Evolutionary conservation across 2,329 filamentous ascomycete genomes (phyloP).

Genomic region (Hypocrella siamensis): DNA sequence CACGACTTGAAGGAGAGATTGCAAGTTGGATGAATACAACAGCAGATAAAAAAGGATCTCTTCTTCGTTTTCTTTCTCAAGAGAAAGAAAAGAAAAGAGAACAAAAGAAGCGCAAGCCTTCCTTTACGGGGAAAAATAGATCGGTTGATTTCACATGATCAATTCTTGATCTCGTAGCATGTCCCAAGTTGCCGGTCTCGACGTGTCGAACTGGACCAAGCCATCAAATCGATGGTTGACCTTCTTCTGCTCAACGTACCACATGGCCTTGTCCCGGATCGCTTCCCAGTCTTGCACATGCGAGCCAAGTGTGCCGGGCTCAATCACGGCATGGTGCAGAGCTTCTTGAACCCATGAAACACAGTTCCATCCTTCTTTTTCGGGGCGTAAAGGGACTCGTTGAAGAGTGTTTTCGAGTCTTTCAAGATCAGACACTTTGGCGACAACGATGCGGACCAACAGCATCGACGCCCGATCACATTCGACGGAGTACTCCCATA

Average conservation of each 20-base stretch:
- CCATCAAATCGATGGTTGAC: conserved; percentile 4
- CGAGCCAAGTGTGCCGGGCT: conserved; percentile 1
- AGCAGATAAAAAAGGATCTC: too few species aligned
- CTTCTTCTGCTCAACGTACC: conserved; percentile 5
- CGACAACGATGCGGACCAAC: conserved; percentile 3
- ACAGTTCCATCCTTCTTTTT: conserved; percentile 3
- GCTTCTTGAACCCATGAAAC: conserved; percentile 4
- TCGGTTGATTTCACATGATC: background rate
- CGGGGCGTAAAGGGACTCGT: conserved; percentile 2
- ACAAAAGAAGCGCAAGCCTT: too few species aligned
- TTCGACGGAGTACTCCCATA: conserved; percentile 4
- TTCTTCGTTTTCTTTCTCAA: too few species aligned
- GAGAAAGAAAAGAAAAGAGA: too few species aligned
- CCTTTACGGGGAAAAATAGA: background rate
- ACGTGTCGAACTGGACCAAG: conserved; percentile 2
- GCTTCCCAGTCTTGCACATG: conserved; percentile 2
- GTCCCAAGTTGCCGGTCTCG: conserved; percentile 4
- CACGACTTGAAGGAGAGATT: too few species aligned
- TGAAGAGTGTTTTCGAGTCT: conserved; percentile 3
- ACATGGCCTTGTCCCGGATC: conserved; percentile 4
- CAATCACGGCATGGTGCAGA: conserved; percentile 1
- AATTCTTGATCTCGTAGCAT: conserved; percentile 3
- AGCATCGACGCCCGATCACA: conserved; percentile 3
- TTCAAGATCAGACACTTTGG: conserved; percentile 2
- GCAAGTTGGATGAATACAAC: too few species aligned